Evolutionary conservation across 148 eudicot species (phyloP), one percentile per base, ranked within the genome.

Genomic region (Diospyros kaki): DNA sequence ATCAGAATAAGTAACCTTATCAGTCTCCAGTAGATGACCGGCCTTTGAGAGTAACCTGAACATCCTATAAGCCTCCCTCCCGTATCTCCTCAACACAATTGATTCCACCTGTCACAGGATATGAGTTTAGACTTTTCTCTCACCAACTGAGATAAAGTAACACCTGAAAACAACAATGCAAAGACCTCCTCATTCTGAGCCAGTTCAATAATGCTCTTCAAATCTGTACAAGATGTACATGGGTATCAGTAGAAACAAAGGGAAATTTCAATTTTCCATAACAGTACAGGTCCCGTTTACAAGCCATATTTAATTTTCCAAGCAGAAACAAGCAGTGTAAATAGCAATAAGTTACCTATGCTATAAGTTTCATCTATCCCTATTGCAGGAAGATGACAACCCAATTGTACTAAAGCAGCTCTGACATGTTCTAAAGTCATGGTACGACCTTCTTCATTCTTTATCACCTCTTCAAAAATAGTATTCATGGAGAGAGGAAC

Each of bases 121-220:
- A 79, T 65, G 75, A 40, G 64, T 28, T 66, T 40, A 67, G 74
- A 63, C 64, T 38, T 70, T 53, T 72, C 44, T 52, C 65, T 12
- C 3, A 13, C 12, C 60, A 44, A 54, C 40, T 17, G n/a, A 51
- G 17, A 46, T 68, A 39, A 18, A 9, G 14, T 39, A 64, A 40
- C 15, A 13, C 9, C 53, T 39, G 45, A 9, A 52, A 48, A 7
- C 53, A 66, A 54, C 17, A 40, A 18, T 51, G 40, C 3, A 67
- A 62, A 79, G 14, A 92, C 97, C 93, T 93, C 97, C 78, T 89
- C 90, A 62, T 77, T 80, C 69, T 87, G 93, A 77, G 96, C 90
- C 74, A 79, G 79, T 78, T 85, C 85, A 68, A 95, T 77, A 53
- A 89, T 89, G 73, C 75, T 80, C 78, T 75, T 89, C 84, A 95